These are phyloP conservation scores for Hondaea fermentalgiana DNA, from an alignment of 108 stramenopile species.

Conservation along the genomic window DNA sequence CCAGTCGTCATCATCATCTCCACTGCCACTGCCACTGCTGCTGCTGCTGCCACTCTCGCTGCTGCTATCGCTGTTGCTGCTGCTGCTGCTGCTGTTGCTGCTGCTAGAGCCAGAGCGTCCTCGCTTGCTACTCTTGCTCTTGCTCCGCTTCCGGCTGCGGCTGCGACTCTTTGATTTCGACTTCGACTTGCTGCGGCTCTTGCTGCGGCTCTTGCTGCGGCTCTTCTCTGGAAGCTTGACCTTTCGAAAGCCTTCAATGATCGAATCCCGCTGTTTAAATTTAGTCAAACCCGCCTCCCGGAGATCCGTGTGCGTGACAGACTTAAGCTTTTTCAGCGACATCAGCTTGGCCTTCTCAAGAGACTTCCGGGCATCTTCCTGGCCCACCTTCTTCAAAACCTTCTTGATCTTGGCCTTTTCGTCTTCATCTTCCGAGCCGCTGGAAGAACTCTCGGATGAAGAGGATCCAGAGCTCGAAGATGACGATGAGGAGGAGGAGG, in stretches of 20 bases:
- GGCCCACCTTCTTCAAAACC: background rate
- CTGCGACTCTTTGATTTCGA: background rate
- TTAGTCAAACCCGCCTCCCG: background rate
- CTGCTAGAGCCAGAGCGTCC: background rate
- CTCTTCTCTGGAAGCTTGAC: background rate
- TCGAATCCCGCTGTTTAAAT: background rate
- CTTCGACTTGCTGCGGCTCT: background rate
- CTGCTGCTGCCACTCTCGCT: background rate
- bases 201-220: background rate
- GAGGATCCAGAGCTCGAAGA: background rate
- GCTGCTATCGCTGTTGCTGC: background rate
- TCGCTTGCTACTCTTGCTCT: background rate
- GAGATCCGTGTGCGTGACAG: background rate
- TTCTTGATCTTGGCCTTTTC: background rate
- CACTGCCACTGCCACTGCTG: too few relatives aligned
- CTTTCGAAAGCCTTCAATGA: background rate
- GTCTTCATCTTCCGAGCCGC: background rate
- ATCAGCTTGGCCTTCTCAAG: background rate
- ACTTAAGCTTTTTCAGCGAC: background rate
- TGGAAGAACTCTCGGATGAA: background rate
- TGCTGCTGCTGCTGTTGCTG: background rate
- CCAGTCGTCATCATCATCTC: background rate
- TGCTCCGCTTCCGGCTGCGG: background rate
- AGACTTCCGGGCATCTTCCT: background rate
- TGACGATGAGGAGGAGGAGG: background rate